Evolutionary conservation across 208 protist species (phyloP).

Genomic region (Acanthamoeba royreba): DNA sequence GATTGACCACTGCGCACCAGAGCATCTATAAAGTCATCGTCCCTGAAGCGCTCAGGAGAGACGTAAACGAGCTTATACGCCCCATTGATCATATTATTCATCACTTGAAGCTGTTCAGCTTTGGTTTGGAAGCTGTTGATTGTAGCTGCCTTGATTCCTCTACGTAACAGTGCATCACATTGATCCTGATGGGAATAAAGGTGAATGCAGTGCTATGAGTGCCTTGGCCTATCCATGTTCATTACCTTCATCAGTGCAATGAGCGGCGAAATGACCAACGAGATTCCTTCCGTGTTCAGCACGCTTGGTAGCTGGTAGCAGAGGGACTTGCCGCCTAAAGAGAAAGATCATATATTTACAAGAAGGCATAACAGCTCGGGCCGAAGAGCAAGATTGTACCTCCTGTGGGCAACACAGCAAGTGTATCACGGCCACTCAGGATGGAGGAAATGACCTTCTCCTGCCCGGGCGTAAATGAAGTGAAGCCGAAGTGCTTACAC

Average conservation of each 20-base stretch:
- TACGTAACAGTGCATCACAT: background rate
- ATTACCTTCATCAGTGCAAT: constrained; percentile 16
- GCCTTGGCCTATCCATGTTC: background rate
- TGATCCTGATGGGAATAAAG: background rate
- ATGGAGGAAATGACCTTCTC: background rate
- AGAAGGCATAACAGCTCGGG: background rate
- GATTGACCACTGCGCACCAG: background rate
- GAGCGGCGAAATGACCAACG: background rate
- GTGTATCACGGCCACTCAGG: background rate
- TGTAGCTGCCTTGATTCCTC: background rate
- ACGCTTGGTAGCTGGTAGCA: constrained; percentile 18
- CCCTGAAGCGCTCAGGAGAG: constrained; percentile 3
- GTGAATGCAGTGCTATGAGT: too few species aligned
- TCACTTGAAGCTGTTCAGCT: background rate
- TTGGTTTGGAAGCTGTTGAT: background rate
- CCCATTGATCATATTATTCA: background rate
- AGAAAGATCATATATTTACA: background rate
- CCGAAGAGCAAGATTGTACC: background rate
- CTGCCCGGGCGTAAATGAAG: background rate
- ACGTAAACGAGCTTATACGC: constrained; percentile 35
- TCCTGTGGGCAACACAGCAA: background rate
- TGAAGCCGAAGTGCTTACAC: constrained; percentile 39
- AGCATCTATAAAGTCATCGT: background rate
- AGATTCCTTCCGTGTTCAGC: background rate
- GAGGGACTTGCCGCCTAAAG: background rate